Conservation (phyloP, 2,329 filamentous ascomycete species). For the Calonectria pteridis region DNA sequence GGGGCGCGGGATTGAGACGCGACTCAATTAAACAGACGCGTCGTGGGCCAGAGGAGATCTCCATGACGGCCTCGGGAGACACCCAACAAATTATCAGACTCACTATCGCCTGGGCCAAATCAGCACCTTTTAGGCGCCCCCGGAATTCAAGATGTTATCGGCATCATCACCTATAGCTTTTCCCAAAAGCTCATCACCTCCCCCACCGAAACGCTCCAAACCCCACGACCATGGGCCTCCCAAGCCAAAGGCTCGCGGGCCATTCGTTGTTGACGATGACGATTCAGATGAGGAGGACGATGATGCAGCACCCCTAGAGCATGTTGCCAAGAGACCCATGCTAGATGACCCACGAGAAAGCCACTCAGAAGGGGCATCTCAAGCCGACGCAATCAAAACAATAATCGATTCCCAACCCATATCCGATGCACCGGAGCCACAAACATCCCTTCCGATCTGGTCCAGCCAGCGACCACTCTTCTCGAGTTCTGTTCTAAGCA, state of each 20-base stretch:
- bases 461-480: constrained; percentile 43
- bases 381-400: constrained; percentile 10
- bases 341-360: constrained; percentile 42
- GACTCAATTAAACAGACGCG: constrained; percentile 49
- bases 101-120: background rate
- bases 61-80: constrained; percentile 15
- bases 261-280: constrained; percentile 20
- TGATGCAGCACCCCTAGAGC: constrained; percentile 18
- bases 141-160: constrained; percentile 62
- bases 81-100: constrained; percentile 11
- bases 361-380: background rate
- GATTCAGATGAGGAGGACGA: constrained; percentile 34
- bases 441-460: constrained; percentile 33
- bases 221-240: constrained; percentile 51
- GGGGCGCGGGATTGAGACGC: constrained; percentile 36
- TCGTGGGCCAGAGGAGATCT: constrained; percentile 28
- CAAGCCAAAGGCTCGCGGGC: constrained; percentile 35
- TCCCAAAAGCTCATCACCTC: constrained; percentile 62
- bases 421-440: constrained; percentile 10
- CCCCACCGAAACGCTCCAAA: constrained; percentile 51
- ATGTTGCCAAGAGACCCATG: constrained; percentile 49
- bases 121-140: background rate
- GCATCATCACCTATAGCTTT: constrained; percentile 71
- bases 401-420: constrained; percentile 3
- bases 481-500: constrained; percentile 43